Percentiles rank a stretch among this genome's conserved stretches.
phyloP scores from a whole-genome alignment of 2,329 filamentous ascomycete species.

The Chaetomium sp. region DNA sequence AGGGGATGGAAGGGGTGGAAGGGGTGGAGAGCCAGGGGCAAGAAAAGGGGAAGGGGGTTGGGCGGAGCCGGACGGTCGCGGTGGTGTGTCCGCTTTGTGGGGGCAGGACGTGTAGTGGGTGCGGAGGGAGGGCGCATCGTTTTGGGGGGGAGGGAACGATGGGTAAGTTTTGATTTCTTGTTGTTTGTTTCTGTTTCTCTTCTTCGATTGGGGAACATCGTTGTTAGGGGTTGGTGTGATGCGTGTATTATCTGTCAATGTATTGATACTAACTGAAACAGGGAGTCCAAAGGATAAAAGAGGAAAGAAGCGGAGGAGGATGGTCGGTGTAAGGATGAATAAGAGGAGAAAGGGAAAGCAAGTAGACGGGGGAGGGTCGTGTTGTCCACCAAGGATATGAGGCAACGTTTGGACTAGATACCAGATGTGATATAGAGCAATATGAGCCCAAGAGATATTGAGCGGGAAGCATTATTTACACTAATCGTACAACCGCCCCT shows the following conservation, averaged over 20 bases:
- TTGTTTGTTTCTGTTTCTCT: not conserved
- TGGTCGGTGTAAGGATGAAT: not conserved
- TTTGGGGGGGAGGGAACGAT: not conserved
- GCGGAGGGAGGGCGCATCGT: conserved; percentile 17
- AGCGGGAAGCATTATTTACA: not conserved
- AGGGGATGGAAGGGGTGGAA: not conserved
- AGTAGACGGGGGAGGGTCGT: not conserved
- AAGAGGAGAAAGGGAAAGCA: not conserved
- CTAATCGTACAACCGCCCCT: not conserved
- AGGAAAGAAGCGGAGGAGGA: not conserved
- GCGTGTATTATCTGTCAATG: not conserved
- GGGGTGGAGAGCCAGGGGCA: not conserved
- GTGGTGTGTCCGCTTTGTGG: conserved; percentile 18
- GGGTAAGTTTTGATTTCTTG: not conserved
- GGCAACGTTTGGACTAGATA: not conserved
- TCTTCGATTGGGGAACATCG: not conserved
- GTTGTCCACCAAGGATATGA: not conserved
- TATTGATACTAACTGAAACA: not conserved
- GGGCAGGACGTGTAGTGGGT: conserved; percentile 18
- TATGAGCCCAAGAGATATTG: not conserved
- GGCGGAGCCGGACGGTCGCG: not conserved
- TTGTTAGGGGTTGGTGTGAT: too few species aligned
- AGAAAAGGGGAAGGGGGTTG: not conserved
- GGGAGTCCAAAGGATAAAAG: not conserved
- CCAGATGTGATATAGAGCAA: not conserved